Conservation (phyloP, 2,329 filamentous ascomycete species). For the Talaromyces pinophilus region DNA sequence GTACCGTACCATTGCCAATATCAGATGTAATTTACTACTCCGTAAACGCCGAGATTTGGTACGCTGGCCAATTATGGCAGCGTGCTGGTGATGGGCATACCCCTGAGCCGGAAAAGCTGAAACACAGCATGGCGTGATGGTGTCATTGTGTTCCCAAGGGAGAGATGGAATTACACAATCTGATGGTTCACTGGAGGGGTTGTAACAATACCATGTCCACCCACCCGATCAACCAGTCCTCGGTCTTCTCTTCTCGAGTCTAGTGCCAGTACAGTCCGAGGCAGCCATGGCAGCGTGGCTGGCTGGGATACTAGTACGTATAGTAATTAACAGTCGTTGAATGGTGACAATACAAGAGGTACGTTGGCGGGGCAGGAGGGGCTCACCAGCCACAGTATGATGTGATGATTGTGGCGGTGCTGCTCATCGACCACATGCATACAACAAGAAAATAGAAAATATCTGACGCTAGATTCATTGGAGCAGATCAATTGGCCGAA, state of each 20-base stretch:
- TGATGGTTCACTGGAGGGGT: not conserved
- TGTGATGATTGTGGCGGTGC: not conserved
- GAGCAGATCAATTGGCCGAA: not conserved
- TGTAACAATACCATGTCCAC: not conserved
- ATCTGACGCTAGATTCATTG: not conserved
- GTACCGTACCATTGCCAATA: not conserved
- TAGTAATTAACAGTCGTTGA: too few species aligned
- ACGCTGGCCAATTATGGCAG: not conserved
- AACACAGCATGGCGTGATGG: not conserved
- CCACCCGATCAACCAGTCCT: not conserved
- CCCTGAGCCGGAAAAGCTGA: not conserved
- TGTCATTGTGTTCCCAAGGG: not conserved
- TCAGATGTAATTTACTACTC: not conserved
- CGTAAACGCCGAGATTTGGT: not conserved
- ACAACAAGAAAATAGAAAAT: not conserved
- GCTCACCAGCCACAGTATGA: slow-evolving; percentile 3
- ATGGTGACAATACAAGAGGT: not conserved
- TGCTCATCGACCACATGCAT: not conserved
- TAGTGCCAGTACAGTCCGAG: not conserved
- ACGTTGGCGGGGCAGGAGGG: not conserved
- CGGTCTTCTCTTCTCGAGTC: not conserved
- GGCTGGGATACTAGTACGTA: not conserved
- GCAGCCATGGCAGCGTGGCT: not conserved
- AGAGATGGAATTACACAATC: not conserved
- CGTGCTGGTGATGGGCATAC: not conserved